These are phyloP conservation scores for Rubia occidens DNA, from an alignment of 305 asterid species.

Conservation along the genomic window DNA sequence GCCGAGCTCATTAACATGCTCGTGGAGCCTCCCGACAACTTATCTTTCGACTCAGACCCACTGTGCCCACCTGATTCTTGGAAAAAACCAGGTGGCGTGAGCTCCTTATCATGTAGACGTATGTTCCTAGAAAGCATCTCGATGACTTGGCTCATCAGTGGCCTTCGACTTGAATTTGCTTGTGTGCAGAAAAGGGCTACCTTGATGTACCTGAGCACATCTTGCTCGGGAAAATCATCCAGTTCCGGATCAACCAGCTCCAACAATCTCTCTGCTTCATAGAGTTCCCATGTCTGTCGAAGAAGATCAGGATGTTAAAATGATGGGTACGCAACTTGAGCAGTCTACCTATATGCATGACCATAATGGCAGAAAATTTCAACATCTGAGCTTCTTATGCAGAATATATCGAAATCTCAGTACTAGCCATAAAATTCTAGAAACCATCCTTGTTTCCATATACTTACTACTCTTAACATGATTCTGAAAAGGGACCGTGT, in stretches of 20 bases:
- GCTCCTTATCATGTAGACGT: conserved; percentile 58
- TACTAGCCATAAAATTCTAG: neutral
- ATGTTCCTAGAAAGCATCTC: conserved; percentile 72
- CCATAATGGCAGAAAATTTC: neutral
- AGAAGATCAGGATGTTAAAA: neutral
- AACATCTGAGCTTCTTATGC: neutral
- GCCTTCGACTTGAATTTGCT: conserved; percentile 74
- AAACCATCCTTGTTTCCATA: neutral
- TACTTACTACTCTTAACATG: neutral
- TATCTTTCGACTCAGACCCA: conserved; percentile 31
- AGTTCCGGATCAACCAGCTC: conserved; percentile 68
- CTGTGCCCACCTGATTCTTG: conserved; percentile 35
- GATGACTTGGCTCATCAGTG: conserved; percentile 72
- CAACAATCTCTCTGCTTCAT: conserved; percentile 48
- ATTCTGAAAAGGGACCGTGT: neutral
- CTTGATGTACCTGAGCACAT: conserved; percentile 57
- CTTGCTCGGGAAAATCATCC: conserved; percentile 47
- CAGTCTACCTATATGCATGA: no score
- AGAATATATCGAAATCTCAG: neutral
- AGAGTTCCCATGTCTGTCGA: conserved; percentile 71
- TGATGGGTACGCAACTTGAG: no score
- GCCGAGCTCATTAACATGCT: conserved; percentile 47
- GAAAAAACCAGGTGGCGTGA: conserved; percentile 71
- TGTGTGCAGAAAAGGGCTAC: conserved; percentile 84
- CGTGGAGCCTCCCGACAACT: conserved; percentile 44